Conservation (phyloP, 306 rosid genomes). For the Herpetospermum pedunculosum region DNA sequence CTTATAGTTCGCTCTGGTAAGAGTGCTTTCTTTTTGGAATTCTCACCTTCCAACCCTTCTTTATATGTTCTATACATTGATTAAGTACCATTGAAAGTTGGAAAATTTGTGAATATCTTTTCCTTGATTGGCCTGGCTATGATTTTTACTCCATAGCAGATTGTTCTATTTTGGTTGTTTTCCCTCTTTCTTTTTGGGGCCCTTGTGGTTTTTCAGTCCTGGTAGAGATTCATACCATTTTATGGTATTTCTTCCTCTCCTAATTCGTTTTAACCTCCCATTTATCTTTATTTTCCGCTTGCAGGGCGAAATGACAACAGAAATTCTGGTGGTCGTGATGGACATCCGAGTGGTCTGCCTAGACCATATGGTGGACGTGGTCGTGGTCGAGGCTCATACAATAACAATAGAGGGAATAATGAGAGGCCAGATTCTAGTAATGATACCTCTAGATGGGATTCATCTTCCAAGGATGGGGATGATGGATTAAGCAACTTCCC, state of each 20-base stretch:
- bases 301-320: slow-evolving; percentile 25
- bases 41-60: background rate
- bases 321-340: slow-evolving; percentile 14
- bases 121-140: background rate
- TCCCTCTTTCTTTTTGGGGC: background rate
- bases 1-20: background rate
- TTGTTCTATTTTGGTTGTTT: background rate
- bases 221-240: background rate
- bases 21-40: background rate
- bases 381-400: slow-evolving; percentile 63
- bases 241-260: background rate
- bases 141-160: background rate
- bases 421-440: slow-evolving; percentile 61
- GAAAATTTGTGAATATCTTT: background rate
- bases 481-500: slow-evolving; percentile 57
- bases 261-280: background rate
- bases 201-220: background rate
- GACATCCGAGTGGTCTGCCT: slow-evolving; percentile 76
- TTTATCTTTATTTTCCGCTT: background rate
- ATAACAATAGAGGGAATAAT: slow-evolving; percentile 43
- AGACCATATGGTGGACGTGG: slow-evolving; percentile 71
- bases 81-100: background rate
- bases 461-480: slow-evolving; percentile 50
- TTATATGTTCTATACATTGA: background rate
- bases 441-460: slow-evolving; percentile 49